Base-by-base conservation (phyloP, 2,329 filamentous ascomycete species). In the Fusarium citri region DNA sequence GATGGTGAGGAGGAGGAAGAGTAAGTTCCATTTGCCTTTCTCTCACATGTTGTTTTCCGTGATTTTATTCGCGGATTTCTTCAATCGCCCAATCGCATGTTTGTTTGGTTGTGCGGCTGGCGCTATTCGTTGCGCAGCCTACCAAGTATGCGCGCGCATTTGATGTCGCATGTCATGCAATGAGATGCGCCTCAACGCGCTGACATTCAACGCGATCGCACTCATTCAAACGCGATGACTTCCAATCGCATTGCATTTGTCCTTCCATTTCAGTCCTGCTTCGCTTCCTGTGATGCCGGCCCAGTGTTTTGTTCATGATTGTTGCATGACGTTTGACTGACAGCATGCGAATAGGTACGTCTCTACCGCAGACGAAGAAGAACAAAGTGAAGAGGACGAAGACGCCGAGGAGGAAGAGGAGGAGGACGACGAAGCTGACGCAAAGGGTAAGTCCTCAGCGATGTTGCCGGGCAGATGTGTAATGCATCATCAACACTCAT, bases 1-100 rank as follows among this genome's bases (percentile, higher is more conserved):
- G 83, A 85, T 64, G 83, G 81, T 45, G 83, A 85, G 74, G 84
- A 86, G 73, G 85, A 86, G 76, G 84, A 86, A 76, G 85, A 86
- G 85, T 87, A 82, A 83, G 85, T 76, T 46, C 28, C n/a, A 48
- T 42, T 65, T 48, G 28, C 28, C 41, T 54, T 56, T 18, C 34
- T 48, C 47, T 55, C 49, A 30, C 28, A 37, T 40, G 34, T 51
- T 46, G 18, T n/a, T 58, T 55, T 46, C 37, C 54, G 55, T 46
- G 53, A 48, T 57, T 59, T 56, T 57, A 31, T 53, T 55, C 37
- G 30, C 57, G 26, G 20, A 40, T 25, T 18, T 42, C 20, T 4
- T 23, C 60, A 47, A 59, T 63, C 64, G 45, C 41, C 47, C 55
- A 66, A 72, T 72, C 58, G 68, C 55, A 61, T 47, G 45, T 57